Evolutionary conservation across 768 basidiomycete genomes (phyloP).

Genomic region (Xerocomus potaroensis): DNA sequence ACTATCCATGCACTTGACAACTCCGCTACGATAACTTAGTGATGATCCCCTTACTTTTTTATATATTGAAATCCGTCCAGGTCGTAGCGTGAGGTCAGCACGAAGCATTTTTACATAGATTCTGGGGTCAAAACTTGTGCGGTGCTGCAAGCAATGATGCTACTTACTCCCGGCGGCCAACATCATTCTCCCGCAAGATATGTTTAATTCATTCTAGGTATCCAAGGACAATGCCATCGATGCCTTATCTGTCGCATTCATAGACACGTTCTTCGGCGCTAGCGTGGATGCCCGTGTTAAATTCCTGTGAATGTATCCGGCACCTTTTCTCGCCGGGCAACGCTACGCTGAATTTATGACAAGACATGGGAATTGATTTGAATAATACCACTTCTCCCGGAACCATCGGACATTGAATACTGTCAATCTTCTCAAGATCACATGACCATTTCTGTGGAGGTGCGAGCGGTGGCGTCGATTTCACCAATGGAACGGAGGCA

Average conservation of each 20-base stretch:
- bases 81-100: slow-evolving; percentile 47
- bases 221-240: slow-evolving; percentile 61
- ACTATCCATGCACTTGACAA: slow-evolving; percentile 41
- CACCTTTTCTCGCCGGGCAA: not conserved
- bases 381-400: slow-evolving; percentile 40
- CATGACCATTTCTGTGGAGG: slow-evolving; percentile 45
- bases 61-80: slow-evolving; percentile 29
- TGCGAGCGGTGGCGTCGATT: slow-evolving; percentile 38
- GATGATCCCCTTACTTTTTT: slow-evolving; percentile 14
- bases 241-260: slow-evolving; percentile 66
- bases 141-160: slow-evolving; percentile 51
- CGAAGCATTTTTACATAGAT: slow-evolving; percentile 35
- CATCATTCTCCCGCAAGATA: slow-evolving; percentile 64
- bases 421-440: slow-evolving; percentile 46
- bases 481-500: slow-evolving; percentile 35
- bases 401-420: slow-evolving; percentile 38
- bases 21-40: slow-evolving; percentile 59
- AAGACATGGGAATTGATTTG: slow-evolving; percentile 41
- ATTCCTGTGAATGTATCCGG: slow-evolving; percentile 60
- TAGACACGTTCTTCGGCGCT: slow-evolving; percentile 60
- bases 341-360: not conserved
- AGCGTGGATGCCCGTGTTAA: slow-evolving; percentile 60
- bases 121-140: slow-evolving; percentile 76
- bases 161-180: slow-evolving; percentile 54
- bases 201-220: slow-evolving; percentile 12